phyloP scores from a whole-genome alignment of 2,329 filamentous ascomycete species.

The Ophiostoma sp. region DNA sequence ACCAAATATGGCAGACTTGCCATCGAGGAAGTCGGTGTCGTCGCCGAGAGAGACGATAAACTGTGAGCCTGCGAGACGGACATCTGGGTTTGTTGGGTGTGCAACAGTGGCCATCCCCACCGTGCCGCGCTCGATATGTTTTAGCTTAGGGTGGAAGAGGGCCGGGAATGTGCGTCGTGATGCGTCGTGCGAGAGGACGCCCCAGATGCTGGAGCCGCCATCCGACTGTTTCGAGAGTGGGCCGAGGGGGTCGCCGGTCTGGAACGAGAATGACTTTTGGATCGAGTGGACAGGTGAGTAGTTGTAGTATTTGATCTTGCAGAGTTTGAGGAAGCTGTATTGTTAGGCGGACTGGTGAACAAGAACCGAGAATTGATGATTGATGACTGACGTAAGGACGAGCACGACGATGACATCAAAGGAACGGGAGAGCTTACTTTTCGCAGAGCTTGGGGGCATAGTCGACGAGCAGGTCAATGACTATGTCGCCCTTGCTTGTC shows the following conservation, averaged over 20 bases:
- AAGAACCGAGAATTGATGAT: background rate
- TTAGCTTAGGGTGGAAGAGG: constrained; percentile 80
- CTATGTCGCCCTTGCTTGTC: constrained; percentile 87
- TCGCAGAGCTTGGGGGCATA: constrained; percentile 88
- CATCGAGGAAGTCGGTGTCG: constrained; percentile 83
- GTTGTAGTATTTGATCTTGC: constrained; percentile 99
- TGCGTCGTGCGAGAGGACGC: constrained; percentile 60
- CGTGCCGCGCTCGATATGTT: constrained; percentile 81
- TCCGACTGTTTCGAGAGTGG: constrained; percentile 79
- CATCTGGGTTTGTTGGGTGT: constrained; percentile 68
- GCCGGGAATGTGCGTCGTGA: constrained; percentile 72
- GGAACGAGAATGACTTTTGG: constrained; percentile 92
- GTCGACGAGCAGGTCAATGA: constrained; percentile 85
- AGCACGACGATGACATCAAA: background rate
- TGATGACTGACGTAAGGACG: background rate
- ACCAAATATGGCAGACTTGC: constrained; percentile 90
- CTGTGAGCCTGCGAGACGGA: constrained; percentile 78
- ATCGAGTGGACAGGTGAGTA: constrained; percentile 88
- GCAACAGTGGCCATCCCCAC: constrained; percentile 97
- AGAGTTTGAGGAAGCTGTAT: constrained; percentile 91
- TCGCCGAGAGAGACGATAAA: constrained; percentile 91
- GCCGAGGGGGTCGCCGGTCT: constrained; percentile 89
- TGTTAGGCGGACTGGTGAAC: background rate
- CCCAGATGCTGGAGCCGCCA: constrained; percentile 92
- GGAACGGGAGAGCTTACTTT: constrained; percentile 58